Evolutionary conservation across 2,329 filamentous ascomycete genomes (phyloP), one percentile per base, ranked within the genome.

Genomic region (Paecilomyces dactylethromorphus): DNA sequence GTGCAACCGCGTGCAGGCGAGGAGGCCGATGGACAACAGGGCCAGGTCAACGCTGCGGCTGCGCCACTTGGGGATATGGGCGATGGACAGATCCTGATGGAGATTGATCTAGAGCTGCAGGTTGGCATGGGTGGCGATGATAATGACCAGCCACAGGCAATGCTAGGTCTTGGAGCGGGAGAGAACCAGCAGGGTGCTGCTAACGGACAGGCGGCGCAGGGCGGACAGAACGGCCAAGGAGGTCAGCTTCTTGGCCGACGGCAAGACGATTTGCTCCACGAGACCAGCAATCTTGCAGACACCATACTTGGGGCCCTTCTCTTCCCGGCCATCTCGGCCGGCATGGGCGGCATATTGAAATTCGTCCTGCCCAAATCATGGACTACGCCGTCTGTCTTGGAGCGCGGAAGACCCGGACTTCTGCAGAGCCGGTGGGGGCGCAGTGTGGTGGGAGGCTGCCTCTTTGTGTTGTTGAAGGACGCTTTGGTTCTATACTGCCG

Each of bases 381-480:
- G 86, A 86, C 88, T 10, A 76, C 77, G 0, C 74, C 76, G 8
- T 73, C 70, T 1, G 62, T 67, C 32, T 62, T 72, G 56, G 71
- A 75, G 54, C 68, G 71, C 31, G 71, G 79, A 35, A 78, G 82
- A 2, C 84, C 84, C 0, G 87, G 89, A 0, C 79, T 97, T 26
- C 73, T 99, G 32, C 90, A 94, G 69, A 85, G 89, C 65, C 86
- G 87, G 59, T 97, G 94, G 91, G 94, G 92, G 0, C 82, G 94
- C 58, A 97, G 90, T 68, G 79, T 99, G 2, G 82, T 94, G 1
- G 94, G 94, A 1, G 94, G 94, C 0, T 94, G 91, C 70, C 76
- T 96, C 21, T 96, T 93, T 67, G 87, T 97, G 15, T 87, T 96
- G 10, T 74, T 96, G 56, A 94, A 93, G 72, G 86, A 88, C 71